Evolutionary conservation across 202 grass and related monocot species (phyloP), one percentile per base, ranked within the genome.

Genomic region (Cymbopogon flexuosus): DNA sequence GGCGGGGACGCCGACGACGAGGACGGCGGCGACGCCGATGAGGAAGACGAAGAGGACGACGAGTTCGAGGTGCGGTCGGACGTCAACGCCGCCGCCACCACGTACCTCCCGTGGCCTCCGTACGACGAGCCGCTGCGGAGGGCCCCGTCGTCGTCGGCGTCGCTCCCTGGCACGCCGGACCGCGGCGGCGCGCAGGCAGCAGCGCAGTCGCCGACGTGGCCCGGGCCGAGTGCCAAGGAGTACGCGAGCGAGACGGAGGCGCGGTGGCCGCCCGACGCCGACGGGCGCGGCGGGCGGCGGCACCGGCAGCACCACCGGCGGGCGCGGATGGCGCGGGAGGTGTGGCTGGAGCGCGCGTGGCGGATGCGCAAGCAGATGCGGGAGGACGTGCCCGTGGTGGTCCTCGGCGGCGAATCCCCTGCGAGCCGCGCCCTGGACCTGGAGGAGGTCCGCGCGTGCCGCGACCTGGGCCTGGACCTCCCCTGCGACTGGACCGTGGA

Each of bases 221-320:
- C 46, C 12, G 76, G 45, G 10, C 12, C 76, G 30, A 14, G 43
- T 8, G 15, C 30, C 46, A 51, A 51, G 80, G 83, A 84, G 60
- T 93, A 93, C 85, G 83, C 88, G 72, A 93, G 91, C 91, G 91
- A 93, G 83, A 93, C 88, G 54, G 91, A 93, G 82, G 88, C 66
- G 65, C 30, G 65, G 69, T 74, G 81, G 60, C 82, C 49, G 2
- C 19, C 72, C 27, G 39, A 21, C 54, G 54, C 54, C 13, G 27
- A 16, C 15, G 66, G 10, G 21, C 39, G 21, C 5, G 47, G 21
- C 35, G 68, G 68, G 35, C 7, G 42, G 57, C 11, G 81, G 40
- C 10, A 21, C 30, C 31, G 36, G 16, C 76, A 62, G 5, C 35
- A 39, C 39, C 61, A 51, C 29, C 62, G 70, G 37, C 36, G 73